Conservation (phyloP, 23 red algal genomes). For the Pyropia yezoensis region DNA sequence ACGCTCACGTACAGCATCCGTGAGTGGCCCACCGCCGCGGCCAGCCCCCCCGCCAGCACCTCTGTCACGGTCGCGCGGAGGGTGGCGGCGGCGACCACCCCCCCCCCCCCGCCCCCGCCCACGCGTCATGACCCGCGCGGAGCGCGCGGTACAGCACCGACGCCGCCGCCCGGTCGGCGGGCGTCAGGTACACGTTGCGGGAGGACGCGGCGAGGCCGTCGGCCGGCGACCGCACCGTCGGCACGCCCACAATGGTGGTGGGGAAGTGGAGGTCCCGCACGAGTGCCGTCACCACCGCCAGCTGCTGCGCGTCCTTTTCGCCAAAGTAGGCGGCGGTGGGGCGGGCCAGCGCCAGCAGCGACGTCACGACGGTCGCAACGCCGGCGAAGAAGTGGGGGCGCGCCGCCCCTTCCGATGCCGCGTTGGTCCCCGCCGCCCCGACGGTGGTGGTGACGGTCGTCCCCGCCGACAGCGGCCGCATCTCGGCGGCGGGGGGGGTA, state of each 20-base stretch:
- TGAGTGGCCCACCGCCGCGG: neutral
- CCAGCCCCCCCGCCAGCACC: neutral
- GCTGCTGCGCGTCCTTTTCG: constrained; percentile 93
- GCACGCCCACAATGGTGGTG: constrained; percentile 14
- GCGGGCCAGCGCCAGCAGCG: constrained; percentile 48
- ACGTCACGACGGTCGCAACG: constrained; percentile 72
- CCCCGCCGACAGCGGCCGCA: constrained; percentile 16
- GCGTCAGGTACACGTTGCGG: constrained; percentile 69
- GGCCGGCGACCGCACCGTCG: constrained; percentile 56
- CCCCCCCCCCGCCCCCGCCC: constrained; percentile 1
- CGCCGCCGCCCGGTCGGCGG: constrained; percentile 40
- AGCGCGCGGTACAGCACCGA: constrained; percentile 34
- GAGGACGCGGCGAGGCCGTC: constrained; percentile 79
- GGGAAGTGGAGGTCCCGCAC: constrained; percentile 56
- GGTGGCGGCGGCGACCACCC: neutral
- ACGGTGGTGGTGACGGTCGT: constrained; percentile 23
- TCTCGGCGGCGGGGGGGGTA: constrained; percentile 6
- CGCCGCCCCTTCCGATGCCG: constrained; percentile 25
- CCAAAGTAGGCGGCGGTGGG: constrained; percentile 80
- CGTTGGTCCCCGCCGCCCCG: constrained; percentile 30
- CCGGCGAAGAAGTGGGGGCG: constrained; percentile 67
- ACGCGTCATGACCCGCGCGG: constrained; percentile 7
- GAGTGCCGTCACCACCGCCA: constrained; percentile 51
- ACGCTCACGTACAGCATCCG: constrained; percentile 54
- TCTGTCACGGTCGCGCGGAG: constrained; percentile 9